phyloP scores from a whole-genome alignment of 2,329 filamentous ascomycete genomes.

The Cladophialophora bantiana region DNA sequence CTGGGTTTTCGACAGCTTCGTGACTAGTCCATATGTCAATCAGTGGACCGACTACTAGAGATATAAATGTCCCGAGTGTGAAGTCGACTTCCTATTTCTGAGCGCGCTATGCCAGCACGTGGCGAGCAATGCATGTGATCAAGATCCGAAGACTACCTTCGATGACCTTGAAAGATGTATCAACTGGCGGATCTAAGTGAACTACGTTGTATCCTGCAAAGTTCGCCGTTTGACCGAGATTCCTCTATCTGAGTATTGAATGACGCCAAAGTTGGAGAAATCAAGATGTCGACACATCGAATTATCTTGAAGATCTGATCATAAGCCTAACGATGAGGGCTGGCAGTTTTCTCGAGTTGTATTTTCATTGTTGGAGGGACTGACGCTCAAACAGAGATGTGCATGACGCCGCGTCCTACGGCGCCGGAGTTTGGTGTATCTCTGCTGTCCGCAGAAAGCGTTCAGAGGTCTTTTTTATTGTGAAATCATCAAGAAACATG shows the following conservation, averaged over 20 bases:
- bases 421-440: too few species aligned
- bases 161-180: slow-evolving; percentile 9
- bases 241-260: not conserved
- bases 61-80: slow-evolving; percentile 38
- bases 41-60: slow-evolving; percentile 7
- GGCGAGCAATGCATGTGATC: slow-evolving; percentile 30
- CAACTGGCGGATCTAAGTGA: not conserved
- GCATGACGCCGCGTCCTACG: too few species aligned
- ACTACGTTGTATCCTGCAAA: not conserved
- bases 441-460: too few species aligned
- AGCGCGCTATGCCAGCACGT: slow-evolving; percentile 41
- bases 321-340: not conserved
- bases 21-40: slow-evolving; percentile 5
- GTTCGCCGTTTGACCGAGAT: not conserved
- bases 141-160: not conserved
- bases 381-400: too few species aligned
- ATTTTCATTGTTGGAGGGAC: too few species aligned
- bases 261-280: not conserved
- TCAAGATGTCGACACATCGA: not conserved
- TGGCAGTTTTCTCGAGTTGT: too few species aligned
- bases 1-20: slow-evolving; percentile 20
- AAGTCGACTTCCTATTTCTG: slow-evolving; percentile 27
- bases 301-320: not conserved
- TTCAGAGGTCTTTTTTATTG: not conserved
- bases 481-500: not conserved